Conservation (phyloP, 1,284 basidiomycete species). For the Coriolopsis trogii region DNA sequence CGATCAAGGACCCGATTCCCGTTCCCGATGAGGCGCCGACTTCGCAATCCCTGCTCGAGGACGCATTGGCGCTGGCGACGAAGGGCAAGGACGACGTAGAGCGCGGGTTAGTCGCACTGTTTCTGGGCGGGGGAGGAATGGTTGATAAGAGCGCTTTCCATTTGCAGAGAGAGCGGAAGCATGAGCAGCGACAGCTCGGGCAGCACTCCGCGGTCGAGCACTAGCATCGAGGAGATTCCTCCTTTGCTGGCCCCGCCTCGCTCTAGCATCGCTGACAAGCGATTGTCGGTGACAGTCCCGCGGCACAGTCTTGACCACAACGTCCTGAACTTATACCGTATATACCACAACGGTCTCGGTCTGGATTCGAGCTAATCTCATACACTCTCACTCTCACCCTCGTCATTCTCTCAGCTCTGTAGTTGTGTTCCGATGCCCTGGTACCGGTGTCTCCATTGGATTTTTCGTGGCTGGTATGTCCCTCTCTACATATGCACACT, state of each 20-base stretch:
- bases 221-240: background rate
- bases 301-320: slow-evolving; percentile 20
- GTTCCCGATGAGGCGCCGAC: slow-evolving; percentile 10
- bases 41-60: slow-evolving; percentile 10
- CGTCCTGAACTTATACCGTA: slow-evolving; percentile 23
- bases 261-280: slow-evolving; percentile 2
- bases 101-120: slow-evolving; percentile 32
- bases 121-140: slow-evolving; percentile 28
- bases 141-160: slow-evolving; percentile 14
- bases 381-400: background rate
- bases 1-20: slow-evolving; percentile 8
- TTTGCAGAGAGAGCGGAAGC: slow-evolving; percentile 10
- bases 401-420: background rate
- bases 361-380: slow-evolving; percentile 13
- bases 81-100: slow-evolving; percentile 29
- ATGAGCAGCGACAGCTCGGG: background rate
- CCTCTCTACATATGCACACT: background rate
- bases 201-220: slow-evolving; percentile 5
- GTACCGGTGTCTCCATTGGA: background rate
- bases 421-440: background rate
- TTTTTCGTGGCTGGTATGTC: slow-evolving; percentile 6
- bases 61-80: slow-evolving; percentile 20
- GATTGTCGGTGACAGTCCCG: slow-evolving; percentile 17
- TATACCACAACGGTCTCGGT: slow-evolving; percentile 22
- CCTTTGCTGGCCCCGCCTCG: slow-evolving; percentile 1